A percentile compares a stretch with the other conserved stretches of the same genome.
These are phyloP conservation scores for Thalassiosira mediterranea DNA, from an alignment of 352 stramenopile species.

Conservation along the genomic window DNA sequence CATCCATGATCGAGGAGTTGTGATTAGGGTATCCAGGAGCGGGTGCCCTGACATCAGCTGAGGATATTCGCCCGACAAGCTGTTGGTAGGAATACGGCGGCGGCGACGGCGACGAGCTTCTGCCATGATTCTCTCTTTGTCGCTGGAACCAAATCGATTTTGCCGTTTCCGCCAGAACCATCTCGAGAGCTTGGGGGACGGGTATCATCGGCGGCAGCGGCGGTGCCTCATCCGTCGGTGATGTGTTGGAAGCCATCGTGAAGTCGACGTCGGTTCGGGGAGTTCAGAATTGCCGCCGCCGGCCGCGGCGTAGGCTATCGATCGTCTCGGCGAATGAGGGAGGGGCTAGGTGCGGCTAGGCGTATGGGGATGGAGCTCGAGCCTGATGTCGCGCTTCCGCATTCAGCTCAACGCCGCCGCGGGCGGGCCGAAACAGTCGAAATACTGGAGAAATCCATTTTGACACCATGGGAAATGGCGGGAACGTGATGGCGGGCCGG, in stretches of 20 bases:
- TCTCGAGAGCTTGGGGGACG: constrained; percentile 72
- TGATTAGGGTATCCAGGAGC: constrained; percentile 92
- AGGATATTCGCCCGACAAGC: constrained; percentile 59
- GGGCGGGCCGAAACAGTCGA: too few relatives aligned
- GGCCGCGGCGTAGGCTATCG: too few relatives aligned
- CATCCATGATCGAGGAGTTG: constrained; percentile 97
- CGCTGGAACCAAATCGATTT: constrained; percentile 44
- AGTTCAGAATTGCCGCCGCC: background rate
- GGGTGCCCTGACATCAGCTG: constrained; percentile 59
- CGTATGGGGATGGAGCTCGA: too few relatives aligned
- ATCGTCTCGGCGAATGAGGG: too few relatives aligned
- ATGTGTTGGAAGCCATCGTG: constrained; percentile 1
- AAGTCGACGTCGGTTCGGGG: background rate
- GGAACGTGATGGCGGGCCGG: too few relatives aligned
- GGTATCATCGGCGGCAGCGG: constrained; percentile 63
- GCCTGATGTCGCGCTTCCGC: too few relatives aligned
- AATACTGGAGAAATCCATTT: too few relatives aligned
- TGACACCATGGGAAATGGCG: too few relatives aligned
- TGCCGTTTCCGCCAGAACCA: constrained; percentile 66
- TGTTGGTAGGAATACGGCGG: constrained; percentile 6
- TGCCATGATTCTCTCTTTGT: background rate
- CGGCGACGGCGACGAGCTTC: background rate
- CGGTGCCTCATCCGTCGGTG: background rate
- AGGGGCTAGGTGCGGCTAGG: too few relatives aligned
- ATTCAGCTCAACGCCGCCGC: too few relatives aligned